A percentile compares a stretch with the other conserved stretches of the same genome.
Evolutionary conservation across 176 grass and related monocot species (phyloP).

Genomic region (Musa schizocarpa): DNA sequence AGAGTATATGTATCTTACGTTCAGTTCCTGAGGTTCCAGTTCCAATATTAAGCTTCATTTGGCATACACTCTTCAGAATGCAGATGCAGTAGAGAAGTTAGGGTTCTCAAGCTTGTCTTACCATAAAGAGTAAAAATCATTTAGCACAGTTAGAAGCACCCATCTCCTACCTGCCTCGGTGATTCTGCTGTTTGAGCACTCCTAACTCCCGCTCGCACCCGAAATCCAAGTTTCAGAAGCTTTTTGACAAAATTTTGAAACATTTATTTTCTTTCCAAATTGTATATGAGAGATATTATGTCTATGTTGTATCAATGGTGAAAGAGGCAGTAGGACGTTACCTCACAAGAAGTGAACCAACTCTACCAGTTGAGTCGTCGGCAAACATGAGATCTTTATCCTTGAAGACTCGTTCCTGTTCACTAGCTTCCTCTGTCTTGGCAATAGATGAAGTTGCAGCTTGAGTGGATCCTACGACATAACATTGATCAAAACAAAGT

Average conservation of each 20-base stretch:
- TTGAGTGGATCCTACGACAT: slow-evolving; percentile 1
- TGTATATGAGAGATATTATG: not conserved
- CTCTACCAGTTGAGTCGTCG: slow-evolving; percentile 3
- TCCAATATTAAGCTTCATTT: slow-evolving; percentile 41
- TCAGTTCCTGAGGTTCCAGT: slow-evolving; percentile 18
- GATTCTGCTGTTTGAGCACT: slow-evolving; percentile 47
- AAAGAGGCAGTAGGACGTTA: not conserved
- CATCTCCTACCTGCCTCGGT: slow-evolving; percentile 37
- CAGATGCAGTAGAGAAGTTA: not conserved
- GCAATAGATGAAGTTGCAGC: slow-evolving; percentile 16
- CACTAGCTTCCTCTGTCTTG: slow-evolving; percentile 10
- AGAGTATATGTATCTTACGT: slow-evolving; percentile 35
- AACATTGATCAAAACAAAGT: not conserved
- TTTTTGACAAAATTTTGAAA: slow-evolving; percentile 31
- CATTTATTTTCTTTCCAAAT: not conserved
- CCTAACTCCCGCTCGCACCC: slow-evolving; percentile 69
- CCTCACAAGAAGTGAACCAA: slow-evolving; percentile 20
- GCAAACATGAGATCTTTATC: slow-evolving; percentile 37
- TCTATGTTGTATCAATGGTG: not conserved
- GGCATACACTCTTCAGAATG: slow-evolving; percentile 53
- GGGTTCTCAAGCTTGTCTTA: not conserved
- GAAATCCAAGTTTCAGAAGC: slow-evolving; percentile 79
- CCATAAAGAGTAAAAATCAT: not conserved
- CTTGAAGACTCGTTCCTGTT: slow-evolving; percentile 13
- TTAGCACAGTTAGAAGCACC: not conserved